phyloP scores from a whole-genome alignment of 306 rosid species.

The Quercus agrifolia region DNA sequence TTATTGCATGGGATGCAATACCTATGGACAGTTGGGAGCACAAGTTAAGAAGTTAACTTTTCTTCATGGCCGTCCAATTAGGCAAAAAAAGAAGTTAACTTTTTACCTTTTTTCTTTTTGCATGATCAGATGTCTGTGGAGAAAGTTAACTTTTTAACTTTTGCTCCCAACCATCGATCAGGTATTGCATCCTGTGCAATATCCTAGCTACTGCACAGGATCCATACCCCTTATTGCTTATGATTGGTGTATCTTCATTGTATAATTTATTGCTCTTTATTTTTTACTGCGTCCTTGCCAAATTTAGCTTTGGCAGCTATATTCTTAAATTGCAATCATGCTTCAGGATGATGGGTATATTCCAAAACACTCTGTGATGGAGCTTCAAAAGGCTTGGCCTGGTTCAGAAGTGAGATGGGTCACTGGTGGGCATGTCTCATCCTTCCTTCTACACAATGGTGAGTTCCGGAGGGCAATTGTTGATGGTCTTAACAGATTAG shows the following conservation, averaged over 20 bases:
- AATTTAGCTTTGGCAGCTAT: not conserved
- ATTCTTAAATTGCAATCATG: not conserved
- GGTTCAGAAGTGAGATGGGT: conserved; percentile 99
- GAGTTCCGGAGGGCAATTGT: conserved; percentile 82
- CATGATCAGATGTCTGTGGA: too few relatives aligned
- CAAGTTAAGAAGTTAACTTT: too few relatives aligned
- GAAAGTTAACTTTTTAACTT: too few relatives aligned
- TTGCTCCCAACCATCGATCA: too few relatives aligned
- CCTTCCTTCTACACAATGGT: conserved; percentile 81
- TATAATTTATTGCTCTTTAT: not conserved
- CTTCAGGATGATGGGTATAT: conserved; percentile 90
- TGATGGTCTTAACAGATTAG: conserved; percentile 70
- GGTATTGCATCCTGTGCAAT: too few relatives aligned
- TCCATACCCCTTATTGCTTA: not conserved
- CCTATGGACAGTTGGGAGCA: too few relatives aligned
- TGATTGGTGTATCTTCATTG: not conserved
- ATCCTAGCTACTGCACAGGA: too few relatives aligned
- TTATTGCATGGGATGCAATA: too few relatives aligned
- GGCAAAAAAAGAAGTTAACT: too few relatives aligned
- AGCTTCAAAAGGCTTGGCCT: conserved; percentile 94
- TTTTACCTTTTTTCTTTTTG: too few relatives aligned
- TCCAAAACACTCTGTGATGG: conserved; percentile 80
- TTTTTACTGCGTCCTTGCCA: not conserved
- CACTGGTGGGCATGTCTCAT: conserved; percentile 91
- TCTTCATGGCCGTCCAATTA: too few relatives aligned